Conservation (phyloP, 495 filamentous ascomycete species). For the Penicillium soppii region DNA sequence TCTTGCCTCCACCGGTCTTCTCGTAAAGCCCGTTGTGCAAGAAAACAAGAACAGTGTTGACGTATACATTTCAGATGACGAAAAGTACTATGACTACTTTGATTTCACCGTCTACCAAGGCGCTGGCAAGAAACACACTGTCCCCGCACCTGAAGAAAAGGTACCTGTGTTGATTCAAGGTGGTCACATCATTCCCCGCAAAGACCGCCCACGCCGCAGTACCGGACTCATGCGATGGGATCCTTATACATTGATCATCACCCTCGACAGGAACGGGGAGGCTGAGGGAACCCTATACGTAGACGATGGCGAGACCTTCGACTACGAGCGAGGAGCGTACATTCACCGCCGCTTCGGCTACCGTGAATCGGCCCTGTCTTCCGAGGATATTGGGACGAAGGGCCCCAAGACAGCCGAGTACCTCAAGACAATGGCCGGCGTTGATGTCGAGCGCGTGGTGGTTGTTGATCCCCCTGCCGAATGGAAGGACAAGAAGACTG, state of each 20-base stretch:
- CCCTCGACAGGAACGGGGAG: constrained; percentile 64
- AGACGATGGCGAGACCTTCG: constrained; percentile 91
- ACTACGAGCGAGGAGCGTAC: constrained; percentile 80
- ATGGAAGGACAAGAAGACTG: constrained; percentile 69
- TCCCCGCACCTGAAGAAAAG: constrained; percentile 77
- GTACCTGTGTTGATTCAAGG: constrained; percentile 89
- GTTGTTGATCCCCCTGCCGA: constrained; percentile 71
- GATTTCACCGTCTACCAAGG: constrained; percentile 73
- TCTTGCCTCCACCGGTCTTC: constrained; percentile 77
- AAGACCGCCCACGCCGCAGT: constrained; percentile 81
- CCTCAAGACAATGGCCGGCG: constrained; percentile 70
- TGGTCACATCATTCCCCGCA: constrained; percentile 86
- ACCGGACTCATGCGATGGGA: constrained; percentile 89
- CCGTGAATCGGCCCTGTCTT: constrained; percentile 54
- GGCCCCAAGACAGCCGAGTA: constrained; percentile 69
- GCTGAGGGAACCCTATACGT: constrained; percentile 85
- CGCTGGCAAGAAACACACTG: constrained; percentile 60
- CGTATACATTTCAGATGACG: constrained; percentile 82
- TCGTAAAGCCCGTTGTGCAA: constrained; percentile 81
- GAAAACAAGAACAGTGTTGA: constrained; percentile 70
- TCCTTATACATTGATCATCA: constrained; percentile 86
- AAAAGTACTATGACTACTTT: constrained; percentile 93
- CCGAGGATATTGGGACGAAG: constrained; percentile 44
- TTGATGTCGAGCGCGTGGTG: constrained; percentile 79
- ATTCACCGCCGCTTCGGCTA: constrained; percentile 78